phyloP scores from a whole-genome alignment of 805 yeast species.

The Suhomyces tanzawaensis region DNA sequence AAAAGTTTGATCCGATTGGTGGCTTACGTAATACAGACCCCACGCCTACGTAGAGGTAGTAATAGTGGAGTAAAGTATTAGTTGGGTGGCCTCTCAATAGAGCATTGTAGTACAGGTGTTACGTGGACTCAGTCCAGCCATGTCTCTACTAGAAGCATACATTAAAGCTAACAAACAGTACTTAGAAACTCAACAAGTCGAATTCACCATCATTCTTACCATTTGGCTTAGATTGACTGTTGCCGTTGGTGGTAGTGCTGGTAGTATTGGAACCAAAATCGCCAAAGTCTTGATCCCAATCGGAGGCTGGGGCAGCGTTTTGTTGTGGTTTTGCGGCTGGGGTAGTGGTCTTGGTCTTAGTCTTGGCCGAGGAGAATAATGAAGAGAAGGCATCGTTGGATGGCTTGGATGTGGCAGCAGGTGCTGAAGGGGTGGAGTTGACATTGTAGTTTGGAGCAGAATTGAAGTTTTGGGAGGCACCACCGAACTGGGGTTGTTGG shows the following conservation, averaged over 20 bases:
- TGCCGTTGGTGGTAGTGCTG: constrained; percentile 7
- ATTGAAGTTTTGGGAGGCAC: constrained; percentile 11
- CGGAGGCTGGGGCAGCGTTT: constrained; percentile 13
- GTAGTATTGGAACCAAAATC: constrained; percentile 26
- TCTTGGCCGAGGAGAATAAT: constrained; percentile 63
- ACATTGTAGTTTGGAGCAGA: constrained; percentile 19
- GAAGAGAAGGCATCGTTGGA: constrained; percentile 71
- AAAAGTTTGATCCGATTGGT: no score
- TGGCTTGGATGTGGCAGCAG: constrained; percentile 26
- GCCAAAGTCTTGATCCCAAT: constrained; percentile 33
- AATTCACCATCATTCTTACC: constrained; percentile 36
- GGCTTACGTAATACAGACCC: no score
- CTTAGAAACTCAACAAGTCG: constrained; percentile 48
- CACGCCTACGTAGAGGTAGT: no score
- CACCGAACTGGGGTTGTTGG: constrained; percentile 5
- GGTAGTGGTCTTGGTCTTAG: constrained; percentile 26
- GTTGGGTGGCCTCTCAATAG: no score
- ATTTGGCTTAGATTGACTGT: constrained; percentile 10
- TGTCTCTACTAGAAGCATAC: no score
- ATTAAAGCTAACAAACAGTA: no score
- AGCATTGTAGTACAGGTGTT: no score
- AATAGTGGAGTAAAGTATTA: no score
- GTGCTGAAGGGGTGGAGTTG: constrained; percentile 22
- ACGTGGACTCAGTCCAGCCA: no score
- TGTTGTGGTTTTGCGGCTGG: constrained; percentile 5